Base-by-base conservation (phyloP, 1,284 basidiomycete species). In the Sporisorium iseilematis-ciliati region DNA sequence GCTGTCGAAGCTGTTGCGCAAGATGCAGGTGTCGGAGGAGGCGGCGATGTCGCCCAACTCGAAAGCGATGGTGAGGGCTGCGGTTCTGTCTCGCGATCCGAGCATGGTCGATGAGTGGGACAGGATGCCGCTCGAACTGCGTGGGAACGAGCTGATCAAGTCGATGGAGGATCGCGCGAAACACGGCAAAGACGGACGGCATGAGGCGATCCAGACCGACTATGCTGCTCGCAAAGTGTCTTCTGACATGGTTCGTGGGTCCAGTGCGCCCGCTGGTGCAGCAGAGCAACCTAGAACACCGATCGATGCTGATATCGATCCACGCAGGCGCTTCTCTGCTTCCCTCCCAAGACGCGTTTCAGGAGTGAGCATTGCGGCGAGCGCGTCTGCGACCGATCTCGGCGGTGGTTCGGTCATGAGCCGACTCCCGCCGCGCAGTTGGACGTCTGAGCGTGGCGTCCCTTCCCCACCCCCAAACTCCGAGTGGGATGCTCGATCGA, bases 381-480 rank as follows among this genome's bases (percentile, higher is more conserved):
- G 62, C 14, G 14, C 61, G 5, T 75, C 68, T 7, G 53, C 49
- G 18, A 66, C 65, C 11, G 77, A 76, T 8, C 31, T 66, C 7
- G 64, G 67, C 20, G 33, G 25, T 8, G 48, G 43, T 11, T 71
- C 71, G 11, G 21, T 53, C n/a, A 41, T 35, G 33, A 77, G 79
- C 29, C 65, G 78, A 16, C 66, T 80, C 11, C 78, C 79, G 11
- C 65, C 79, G 1, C 71, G 79, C 14, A 69, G 62, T 64, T 81
- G 79, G 79, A 49, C 51, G 11, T 81, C 79, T 2, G 64, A 60
- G 20, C 46, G 65, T 10, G 72, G 75, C 29, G 53, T 80, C 11
- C 78, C 79, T 0, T 71, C 66, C 4, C 71, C 78, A 1, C 79
- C 79, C 10, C 71, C 78, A 4, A 79, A 79, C 48, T 77, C 79